phyloP scores from a whole-genome alignment of 345 rosid species.

The Atalantia buxifolia region DNA sequence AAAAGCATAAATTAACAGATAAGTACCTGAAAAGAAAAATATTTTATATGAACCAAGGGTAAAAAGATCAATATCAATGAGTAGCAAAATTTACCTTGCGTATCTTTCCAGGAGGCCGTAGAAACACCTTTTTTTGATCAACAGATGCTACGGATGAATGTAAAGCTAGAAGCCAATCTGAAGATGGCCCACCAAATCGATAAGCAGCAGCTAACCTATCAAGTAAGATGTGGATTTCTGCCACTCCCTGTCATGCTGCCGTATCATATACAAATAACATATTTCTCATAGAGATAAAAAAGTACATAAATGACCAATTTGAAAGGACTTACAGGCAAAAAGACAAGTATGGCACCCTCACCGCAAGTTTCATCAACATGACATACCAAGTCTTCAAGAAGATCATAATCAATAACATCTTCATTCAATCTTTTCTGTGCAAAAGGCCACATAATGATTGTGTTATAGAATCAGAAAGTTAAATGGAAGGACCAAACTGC shows the following conservation, averaged over 20 bases:
- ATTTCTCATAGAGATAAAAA: background rate
- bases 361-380: conserved; percentile 75
- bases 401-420: conserved; percentile 80
- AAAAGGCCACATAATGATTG: conserved; percentile 7
- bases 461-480: conserved; percentile 12
- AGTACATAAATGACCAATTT: background rate
- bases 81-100: conserved; percentile 57
- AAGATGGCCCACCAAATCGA: conserved; percentile 77
- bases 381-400: conserved; percentile 85
- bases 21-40: background rate
- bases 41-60: background rate
- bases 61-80: background rate
- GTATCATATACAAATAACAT: conserved; percentile 9
- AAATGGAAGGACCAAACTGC: conserved; percentile 14
- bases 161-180: conserved; percentile 84
- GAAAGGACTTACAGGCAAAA: conserved; percentile 70
- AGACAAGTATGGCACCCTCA: conserved; percentile 80
- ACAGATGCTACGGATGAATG: conserved; percentile 81
- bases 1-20: background rate
- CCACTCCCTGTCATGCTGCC: conserved; percentile 54
- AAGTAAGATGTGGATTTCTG: conserved; percentile 65
- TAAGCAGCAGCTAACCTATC: conserved; percentile 80
- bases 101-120: conserved; percentile 64
- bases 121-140: conserved; percentile 74
- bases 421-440: conserved; percentile 80